These are phyloP conservation scores for Meyerozyma athensensis DNA, from an alignment of 1,139 yeast species.

Conservation along the genomic window DNA sequence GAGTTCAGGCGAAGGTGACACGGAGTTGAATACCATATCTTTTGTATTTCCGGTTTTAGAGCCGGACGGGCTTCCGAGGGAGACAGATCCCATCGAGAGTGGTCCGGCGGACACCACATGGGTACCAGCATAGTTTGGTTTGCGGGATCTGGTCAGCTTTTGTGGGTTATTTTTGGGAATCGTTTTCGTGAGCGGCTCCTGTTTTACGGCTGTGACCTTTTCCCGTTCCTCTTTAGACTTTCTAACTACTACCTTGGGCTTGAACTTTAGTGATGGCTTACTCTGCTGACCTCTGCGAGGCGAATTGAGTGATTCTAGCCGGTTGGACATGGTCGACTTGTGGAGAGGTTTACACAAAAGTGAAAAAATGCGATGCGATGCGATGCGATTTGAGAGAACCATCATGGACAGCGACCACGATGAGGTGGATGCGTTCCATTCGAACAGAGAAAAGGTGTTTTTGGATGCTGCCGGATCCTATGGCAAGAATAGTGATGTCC, in stretches of 20 bases:
- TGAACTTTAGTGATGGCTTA: conserved; percentile 61
- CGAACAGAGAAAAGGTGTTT: conserved; percentile 57
- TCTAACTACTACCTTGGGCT: conserved; percentile 80
- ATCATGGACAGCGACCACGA: conserved; percentile 39
- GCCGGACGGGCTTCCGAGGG: conserved; percentile 32
- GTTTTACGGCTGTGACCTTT: conserved; percentile 58
- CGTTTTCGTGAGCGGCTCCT: conserved; percentile 15
- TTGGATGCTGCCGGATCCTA: conserved; percentile 55
- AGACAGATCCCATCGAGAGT: conserved; percentile 60
- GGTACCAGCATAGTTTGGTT: conserved; percentile 50
- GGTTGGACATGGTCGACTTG: conserved; percentile 31
- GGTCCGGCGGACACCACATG: conserved; percentile 72
- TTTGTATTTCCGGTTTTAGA: conserved; percentile 24
- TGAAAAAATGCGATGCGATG: conserved; percentile 6
- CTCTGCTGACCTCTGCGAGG: conserved; percentile 26
- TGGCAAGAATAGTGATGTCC: conserved; percentile 33
- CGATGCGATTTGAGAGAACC: conserved; percentile 11
- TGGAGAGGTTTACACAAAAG: conserved; percentile 5
- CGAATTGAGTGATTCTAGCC: conserved; percentile 39
- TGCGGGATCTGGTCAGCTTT: conserved; percentile 22
- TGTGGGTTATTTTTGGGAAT: conserved; percentile 7
- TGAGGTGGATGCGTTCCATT: conserved; percentile 71
- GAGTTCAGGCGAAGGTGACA: conserved; percentile 35
- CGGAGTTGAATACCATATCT: conserved; percentile 23
- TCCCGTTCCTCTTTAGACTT: conserved; percentile 80